Evolutionary conservation across 2,329 filamentous ascomycete species (phyloP).

Genomic region (Lecanoromycetidae sp.): DNA sequence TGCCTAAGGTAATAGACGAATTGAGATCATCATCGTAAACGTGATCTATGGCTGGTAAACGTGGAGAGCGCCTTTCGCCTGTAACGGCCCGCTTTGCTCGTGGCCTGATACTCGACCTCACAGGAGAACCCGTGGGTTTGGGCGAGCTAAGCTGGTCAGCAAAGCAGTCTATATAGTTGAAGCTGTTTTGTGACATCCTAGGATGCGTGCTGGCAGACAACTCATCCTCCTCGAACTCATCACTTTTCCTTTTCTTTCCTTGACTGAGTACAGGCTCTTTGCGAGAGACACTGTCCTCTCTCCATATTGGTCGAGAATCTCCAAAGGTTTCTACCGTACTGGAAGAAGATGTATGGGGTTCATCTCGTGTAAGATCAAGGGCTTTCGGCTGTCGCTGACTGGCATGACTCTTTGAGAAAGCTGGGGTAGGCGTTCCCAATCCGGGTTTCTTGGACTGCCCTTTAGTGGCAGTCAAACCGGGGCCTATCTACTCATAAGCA

Average conservation of each 20-base stretch:
- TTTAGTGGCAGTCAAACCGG: background rate
- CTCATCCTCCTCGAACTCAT: slow-evolving; percentile 32
- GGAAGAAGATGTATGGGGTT: slow-evolving; percentile 28
- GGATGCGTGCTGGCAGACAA: slow-evolving; percentile 5
- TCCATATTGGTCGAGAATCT: slow-evolving; percentile 32
- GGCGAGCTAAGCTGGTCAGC: slow-evolving; percentile 14
- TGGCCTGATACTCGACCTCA: background rate
- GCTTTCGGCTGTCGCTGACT: slow-evolving; percentile 28
- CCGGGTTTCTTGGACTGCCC: background rate
- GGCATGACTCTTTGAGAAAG: background rate
- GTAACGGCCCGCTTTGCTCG: background rate
- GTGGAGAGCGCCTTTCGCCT: background rate
- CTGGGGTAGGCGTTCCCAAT: slow-evolving; percentile 1
- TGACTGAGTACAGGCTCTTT: slow-evolving; percentile 27
- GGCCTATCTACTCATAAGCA: too few relatives aligned
- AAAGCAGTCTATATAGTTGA: slow-evolving; percentile 17
- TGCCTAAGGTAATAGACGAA: slow-evolving; percentile 5
- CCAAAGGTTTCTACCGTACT: slow-evolving; percentile 30
- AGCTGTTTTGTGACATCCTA: slow-evolving; percentile 13
- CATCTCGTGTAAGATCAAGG: slow-evolving; percentile 34
- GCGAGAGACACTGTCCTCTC: slow-evolving; percentile 31
- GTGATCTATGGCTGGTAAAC: background rate
- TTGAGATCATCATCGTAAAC: slow-evolving; percentile 9
- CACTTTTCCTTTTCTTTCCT: slow-evolving; percentile 39
- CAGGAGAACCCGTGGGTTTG: slow-evolving; percentile 8